Percentiles rank a stretch among this genome's conserved stretches.
Evolutionary conservation across 1,284 basidiomycete species (phyloP).

Genomic region (Puccinia hordei): DNA sequence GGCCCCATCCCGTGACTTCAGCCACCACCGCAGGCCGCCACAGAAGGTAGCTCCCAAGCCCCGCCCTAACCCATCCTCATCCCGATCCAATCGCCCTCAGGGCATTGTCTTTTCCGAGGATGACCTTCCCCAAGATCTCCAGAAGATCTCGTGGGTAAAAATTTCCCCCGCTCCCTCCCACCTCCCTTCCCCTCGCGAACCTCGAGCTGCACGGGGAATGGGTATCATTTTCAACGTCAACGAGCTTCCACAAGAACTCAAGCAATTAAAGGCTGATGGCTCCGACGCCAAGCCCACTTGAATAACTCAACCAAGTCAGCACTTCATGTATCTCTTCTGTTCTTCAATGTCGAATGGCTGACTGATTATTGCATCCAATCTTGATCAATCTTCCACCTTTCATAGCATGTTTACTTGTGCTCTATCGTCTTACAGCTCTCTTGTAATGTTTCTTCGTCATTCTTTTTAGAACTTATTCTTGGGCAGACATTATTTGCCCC

Average conservation of each 20-base stretch:
- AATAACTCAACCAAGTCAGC: background rate
- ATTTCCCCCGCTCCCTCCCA: background rate
- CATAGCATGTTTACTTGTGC: background rate
- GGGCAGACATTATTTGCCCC: too few species aligned
- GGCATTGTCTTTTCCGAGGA: background rate
- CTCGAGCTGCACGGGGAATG: background rate
- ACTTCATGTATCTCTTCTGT: too few species aligned
- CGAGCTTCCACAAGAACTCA: background rate
- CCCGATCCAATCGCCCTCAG: background rate
- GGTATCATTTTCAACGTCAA: background rate
- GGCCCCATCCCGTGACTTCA: background rate
- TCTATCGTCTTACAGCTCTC: background rate
- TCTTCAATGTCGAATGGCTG: too few species aligned
- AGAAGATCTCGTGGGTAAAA: background rate
- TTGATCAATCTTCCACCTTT: too few species aligned
- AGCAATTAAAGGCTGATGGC: background rate
- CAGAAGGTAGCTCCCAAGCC: background rate
- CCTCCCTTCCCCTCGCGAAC: background rate
- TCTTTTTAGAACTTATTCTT: too few species aligned
- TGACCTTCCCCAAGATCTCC: slow-evolving; percentile 4
- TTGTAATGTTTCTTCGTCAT: too few species aligned
- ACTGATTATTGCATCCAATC: too few species aligned
- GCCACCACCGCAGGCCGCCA: background rate
- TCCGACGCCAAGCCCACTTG: background rate
- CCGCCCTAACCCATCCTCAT: background rate